These are phyloP conservation scores for Pholiota molesta DNA, from an alignment of 768 basidiomycete species.

Conservation along the genomic window DNA sequence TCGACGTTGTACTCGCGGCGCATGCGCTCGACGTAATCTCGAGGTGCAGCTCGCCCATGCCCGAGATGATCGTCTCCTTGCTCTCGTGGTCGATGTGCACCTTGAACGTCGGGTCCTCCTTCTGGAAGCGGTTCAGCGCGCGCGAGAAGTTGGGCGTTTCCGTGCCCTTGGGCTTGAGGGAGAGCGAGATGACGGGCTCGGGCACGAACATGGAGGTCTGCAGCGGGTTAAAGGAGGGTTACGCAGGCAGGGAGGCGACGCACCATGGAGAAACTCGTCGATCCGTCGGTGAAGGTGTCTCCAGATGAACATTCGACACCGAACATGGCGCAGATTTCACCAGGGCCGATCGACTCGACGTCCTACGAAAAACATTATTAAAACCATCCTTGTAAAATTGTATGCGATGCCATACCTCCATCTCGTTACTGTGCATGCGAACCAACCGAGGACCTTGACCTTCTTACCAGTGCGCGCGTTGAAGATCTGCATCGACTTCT, in stretches of 20 bases:
- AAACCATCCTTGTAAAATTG: neutral
- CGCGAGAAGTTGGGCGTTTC: constrained; percentile 97
- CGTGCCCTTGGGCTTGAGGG: constrained; percentile 88
- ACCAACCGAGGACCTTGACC: constrained; percentile 94
- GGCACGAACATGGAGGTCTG: constrained; percentile 99
- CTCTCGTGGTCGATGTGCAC: constrained; percentile 94
- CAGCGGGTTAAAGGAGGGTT: constrained; percentile 6
- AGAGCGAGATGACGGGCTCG: constrained; percentile 95
- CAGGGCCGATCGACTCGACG: constrained; percentile 90
- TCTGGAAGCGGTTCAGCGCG: constrained; percentile 96
- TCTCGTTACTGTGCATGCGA: constrained; percentile 98
- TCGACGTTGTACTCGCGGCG: constrained; percentile 95
- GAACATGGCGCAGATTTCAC: constrained; percentile 99
- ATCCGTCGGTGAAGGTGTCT: constrained; percentile 95
- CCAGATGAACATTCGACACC: constrained; percentile 98
- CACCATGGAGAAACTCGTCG: constrained; percentile 92
- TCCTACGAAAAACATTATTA: constrained; percentile 56
- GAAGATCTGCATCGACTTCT: constrained; percentile 82
- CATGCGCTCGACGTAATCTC: constrained; percentile 99
- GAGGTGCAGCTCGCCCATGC: constrained; percentile 98
- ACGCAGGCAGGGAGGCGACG: constrained; percentile 22
- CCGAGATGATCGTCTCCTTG: constrained; percentile 99
- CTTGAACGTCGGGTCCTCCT: constrained; percentile 98
- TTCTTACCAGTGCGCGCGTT: constrained; percentile 96
- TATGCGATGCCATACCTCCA: constrained; percentile 88